phyloP scores from a whole-genome alignment of 2,329 filamentous ascomycete species.

The Laburnicola sp. region DNA sequence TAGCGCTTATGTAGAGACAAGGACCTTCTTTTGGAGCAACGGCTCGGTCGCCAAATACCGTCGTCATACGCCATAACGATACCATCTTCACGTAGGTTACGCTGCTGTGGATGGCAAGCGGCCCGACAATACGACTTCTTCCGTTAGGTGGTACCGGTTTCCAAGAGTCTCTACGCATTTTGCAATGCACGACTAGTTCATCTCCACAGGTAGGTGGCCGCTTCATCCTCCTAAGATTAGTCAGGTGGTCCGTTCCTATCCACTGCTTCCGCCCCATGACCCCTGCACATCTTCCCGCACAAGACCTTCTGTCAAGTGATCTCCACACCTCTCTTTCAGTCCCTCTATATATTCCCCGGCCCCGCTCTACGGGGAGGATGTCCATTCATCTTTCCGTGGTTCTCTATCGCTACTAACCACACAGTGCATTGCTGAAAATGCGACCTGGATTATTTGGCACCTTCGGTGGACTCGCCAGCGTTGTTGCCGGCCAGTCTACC shows the following conservation, averaged over 20 bases:
- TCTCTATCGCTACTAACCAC: conserved; percentile 1
- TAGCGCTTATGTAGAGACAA: conserved; percentile 1
- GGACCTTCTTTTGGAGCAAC: no score
- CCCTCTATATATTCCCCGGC: conserved; percentile 15
- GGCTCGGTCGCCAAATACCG: no score
- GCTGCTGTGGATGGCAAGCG: conserved; percentile 10
- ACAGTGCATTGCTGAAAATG: conserved; percentile 23
- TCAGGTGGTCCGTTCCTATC: conserved; percentile 17
- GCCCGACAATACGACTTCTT: not conserved
- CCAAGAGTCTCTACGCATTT: not conserved
- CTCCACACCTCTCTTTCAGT: conserved; percentile 2
- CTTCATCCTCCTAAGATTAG: conserved; percentile 8
- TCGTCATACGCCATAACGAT: not conserved
- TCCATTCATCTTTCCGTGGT: conserved; percentile 11
- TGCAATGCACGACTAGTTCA: not conserved
- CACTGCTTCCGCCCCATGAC: conserved; percentile 1
- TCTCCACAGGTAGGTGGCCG: conserved; percentile 8
- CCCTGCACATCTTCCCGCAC: conserved; percentile 4
- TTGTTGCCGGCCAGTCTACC: conserved; percentile 48
- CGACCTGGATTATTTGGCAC: conserved; percentile 18
- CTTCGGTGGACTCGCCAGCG: conserved; percentile 19
- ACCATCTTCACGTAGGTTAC: conserved; percentile 2
- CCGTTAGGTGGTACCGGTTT: not conserved
- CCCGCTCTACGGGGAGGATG: conserved; percentile 6
- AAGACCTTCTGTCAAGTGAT: conserved; percentile 1